Evolutionary conservation across 805 yeast species (phyloP), one percentile per base, ranked within the genome.

Genomic region (Candida sanyiensis): DNA sequence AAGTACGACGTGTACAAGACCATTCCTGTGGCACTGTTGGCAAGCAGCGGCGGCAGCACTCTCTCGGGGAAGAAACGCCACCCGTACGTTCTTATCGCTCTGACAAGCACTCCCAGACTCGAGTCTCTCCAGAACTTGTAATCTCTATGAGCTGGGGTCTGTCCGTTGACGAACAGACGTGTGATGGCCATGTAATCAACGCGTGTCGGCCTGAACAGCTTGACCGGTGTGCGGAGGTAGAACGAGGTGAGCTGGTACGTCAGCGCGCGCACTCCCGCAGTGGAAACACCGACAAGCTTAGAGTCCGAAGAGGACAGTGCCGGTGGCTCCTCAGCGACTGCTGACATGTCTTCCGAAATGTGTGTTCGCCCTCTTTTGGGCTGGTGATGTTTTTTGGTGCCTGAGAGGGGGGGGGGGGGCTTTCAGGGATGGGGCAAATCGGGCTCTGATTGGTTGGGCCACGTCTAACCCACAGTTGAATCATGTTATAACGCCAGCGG

Each of bases 1-100:
- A 89, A 66, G 55, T 90, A 90, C 0, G 95, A 74, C 0, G 95
- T 83, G 57, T 90, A 90, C 12, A 90, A 65, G 2, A 88, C 83
- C 7, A 86, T 63, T 2, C 97, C 97, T 1, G 94, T 80, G n/a
- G 83, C 81, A 12, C 95, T 83, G 56, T 90, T 90, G 12, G 94
- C 95, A 2, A 89, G 45, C 31, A 90, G 62, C 1, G 97, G 97
- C 3, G 97, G 97, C 17, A 89, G 59, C 2, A 88, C 79, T 35
- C 62, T 52, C 25, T 85, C 84, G 0, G 96, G 96, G 11, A 90
- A 76, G 47, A 85, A 84, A 40, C 70, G 66, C 95, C 96, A 85
- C 3, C 97, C 97, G 50, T 82, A 84, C 41, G 73, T 71, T 45
- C 70, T 75, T 23, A 87, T 66, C 1, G 95, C 94, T 39, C 74